A percentile compares a stretch with the other conserved stretches of the same genome.
Evolutionary conservation across 176 grass and related monocot genomes (phyloP).

Genomic region (Ananas comosus): DNA sequence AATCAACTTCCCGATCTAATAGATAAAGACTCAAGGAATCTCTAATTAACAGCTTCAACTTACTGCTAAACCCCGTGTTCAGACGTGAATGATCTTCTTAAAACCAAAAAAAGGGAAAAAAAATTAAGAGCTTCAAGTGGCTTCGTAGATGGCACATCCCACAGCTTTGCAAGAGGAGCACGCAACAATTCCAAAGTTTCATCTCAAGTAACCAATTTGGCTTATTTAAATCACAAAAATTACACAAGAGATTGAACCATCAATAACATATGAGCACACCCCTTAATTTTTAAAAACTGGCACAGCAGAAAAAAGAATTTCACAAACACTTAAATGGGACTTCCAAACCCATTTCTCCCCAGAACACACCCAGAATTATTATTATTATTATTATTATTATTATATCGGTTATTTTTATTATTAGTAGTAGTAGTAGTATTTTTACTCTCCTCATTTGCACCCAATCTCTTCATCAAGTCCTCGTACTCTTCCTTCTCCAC

Average conservation of each 20-base stretch:
- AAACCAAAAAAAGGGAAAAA: no score
- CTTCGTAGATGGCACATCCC: no score
- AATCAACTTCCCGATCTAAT: no score
- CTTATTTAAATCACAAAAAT: background rate
- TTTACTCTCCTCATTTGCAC: constrained; percentile 18
- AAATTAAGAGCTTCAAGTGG: no score
- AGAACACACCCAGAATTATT: constrained; percentile 17
- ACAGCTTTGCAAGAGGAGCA: no score
- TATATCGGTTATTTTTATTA: background rate
- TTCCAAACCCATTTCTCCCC: constrained; percentile 54
- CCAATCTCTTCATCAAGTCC: constrained; percentile 57
- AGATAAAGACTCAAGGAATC: no score
- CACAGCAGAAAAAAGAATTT: background rate
- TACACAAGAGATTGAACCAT: background rate
- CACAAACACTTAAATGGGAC: constrained; percentile 39
- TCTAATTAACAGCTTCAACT: no score
- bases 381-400: background rate
- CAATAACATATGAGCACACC: background rate
- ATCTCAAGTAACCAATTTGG: no score
- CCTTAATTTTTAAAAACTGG: background rate
- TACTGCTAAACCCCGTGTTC: no score
- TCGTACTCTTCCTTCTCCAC: constrained; percentile 79
- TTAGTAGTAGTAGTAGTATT: background rate
- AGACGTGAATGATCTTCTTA: no score
- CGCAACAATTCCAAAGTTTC: no score